A percentile compares a stretch with the other conserved stretches of the same genome.
Evolutionary conservation across 139 green algal species (phyloP).

Genomic region (Chlamydomonas asymmetrica): DNA sequence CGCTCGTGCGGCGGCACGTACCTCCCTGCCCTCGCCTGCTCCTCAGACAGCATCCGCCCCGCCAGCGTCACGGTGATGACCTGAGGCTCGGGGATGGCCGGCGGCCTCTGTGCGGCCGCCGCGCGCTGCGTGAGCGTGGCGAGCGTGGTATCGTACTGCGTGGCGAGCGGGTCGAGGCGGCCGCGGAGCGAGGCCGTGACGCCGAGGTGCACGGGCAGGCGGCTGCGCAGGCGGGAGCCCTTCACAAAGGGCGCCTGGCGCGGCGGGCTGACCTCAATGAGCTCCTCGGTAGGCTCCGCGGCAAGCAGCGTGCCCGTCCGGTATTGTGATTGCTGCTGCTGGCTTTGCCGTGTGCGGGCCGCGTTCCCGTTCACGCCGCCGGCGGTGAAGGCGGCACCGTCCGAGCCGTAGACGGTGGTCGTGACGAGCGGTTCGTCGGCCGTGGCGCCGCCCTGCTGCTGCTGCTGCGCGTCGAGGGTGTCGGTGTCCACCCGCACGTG

Average conservation of each 20-base stretch:
- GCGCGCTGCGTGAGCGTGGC: constrained; percentile 1
- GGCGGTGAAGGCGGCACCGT: constrained; percentile 4
- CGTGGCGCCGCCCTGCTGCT: background rate
- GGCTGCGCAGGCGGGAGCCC: constrained; percentile 5
- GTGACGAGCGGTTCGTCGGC: too few species aligned
- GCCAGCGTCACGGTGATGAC: constrained; percentile 20
- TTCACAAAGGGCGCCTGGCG: background rate
- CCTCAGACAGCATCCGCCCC: constrained; percentile 24
- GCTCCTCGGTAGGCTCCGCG: too few species aligned
- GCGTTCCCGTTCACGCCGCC: constrained; percentile 4
- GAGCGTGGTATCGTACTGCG: constrained; percentile 26
- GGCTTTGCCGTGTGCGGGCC: too few species aligned
- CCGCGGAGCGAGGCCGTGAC: constrained; percentile 29
- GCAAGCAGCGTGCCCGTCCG: too few species aligned
- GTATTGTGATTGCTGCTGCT: too few species aligned
- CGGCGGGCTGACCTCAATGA: constrained; percentile 16
- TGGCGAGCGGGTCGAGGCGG: constrained; percentile 26
- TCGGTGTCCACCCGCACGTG: constrained; percentile 36
- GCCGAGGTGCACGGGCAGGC: constrained; percentile 43
- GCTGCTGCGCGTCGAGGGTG: constrained; percentile 12
- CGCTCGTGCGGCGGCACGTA: constrained; percentile 37
- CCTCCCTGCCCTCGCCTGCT: constrained; percentile 22
- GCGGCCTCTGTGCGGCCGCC: background rate
- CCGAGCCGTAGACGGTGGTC: too few species aligned
- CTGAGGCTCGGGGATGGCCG: constrained; percentile 30